Conservation (phyloP, 305 asterid species). For the Rubia peregrina region DNA sequence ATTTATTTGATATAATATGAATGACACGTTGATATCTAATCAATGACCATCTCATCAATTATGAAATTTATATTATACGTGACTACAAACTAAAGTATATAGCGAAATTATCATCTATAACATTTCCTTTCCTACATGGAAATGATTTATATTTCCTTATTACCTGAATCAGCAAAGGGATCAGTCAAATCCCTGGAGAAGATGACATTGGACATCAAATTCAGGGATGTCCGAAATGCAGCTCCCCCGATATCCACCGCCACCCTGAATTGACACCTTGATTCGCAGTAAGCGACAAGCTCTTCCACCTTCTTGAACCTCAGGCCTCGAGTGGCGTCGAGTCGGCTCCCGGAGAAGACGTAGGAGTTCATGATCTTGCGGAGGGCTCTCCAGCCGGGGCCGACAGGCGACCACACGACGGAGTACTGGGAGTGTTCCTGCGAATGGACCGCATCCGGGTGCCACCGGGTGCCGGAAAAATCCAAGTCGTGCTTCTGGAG, state of each 20-base stretch:
- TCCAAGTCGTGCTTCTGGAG: background rate
- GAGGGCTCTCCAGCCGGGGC: conserved; percentile 28
- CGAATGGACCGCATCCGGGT: conserved; percentile 27
- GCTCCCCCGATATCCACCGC: conserved; percentile 26
- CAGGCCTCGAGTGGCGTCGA: conserved; percentile 29
- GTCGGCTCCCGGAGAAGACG: conserved; percentile 19
- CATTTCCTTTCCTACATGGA: too few relatives aligned
- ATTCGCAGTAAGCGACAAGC: conserved; percentile 18
- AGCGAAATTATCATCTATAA: too few relatives aligned
- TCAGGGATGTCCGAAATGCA: conserved; percentile 24
- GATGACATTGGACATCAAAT: conserved; percentile 27
- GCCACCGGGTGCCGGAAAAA: conserved; percentile 16
- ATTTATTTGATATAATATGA: too few relatives aligned
- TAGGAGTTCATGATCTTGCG: conserved; percentile 25
- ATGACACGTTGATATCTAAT: too few relatives aligned
- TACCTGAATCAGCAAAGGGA: conserved; percentile 22
- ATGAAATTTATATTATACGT: too few relatives aligned
- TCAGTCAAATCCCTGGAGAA: conserved; percentile 31
- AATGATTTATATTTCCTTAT: too few relatives aligned
- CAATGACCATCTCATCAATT: too few relatives aligned
- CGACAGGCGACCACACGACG: conserved; percentile 25
- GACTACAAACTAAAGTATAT: too few relatives aligned
- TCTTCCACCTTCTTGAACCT: conserved; percentile 21
- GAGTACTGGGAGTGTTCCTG: conserved; percentile 24
- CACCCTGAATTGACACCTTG: conserved; percentile 11